Conservation (phyloP, 129 eudicot genomes). For the Dittrichia graveolens region DNA sequence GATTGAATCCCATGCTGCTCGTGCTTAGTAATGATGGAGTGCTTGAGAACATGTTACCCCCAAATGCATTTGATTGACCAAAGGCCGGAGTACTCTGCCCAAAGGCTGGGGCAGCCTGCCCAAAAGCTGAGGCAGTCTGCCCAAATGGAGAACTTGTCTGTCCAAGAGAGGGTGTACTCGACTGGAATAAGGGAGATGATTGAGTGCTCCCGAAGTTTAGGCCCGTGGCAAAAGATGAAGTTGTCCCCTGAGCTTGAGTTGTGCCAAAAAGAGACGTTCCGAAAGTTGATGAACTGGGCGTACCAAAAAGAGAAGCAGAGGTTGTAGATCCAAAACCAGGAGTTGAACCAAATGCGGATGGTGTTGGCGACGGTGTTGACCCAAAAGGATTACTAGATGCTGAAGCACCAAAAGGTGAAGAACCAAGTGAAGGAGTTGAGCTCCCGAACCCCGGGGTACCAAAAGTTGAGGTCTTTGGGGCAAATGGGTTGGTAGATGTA, state of each 20-base stretch:
- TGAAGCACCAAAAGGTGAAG: conserved; percentile 64
- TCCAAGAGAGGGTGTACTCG: conserved; percentile 71
- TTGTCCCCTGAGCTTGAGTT: conserved; percentile 58
- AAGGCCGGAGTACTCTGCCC: conserved; percentile 67
- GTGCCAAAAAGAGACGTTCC: conserved; percentile 71
- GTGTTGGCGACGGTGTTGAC: conserved; percentile 57
- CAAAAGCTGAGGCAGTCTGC: conserved; percentile 63
- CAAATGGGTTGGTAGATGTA: conserved; percentile 72
- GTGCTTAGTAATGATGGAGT: conserved; percentile 48
- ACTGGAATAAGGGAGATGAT: conserved; percentile 78
- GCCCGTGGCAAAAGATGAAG: conserved; percentile 58
- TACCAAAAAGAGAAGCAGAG: conserved; percentile 58
- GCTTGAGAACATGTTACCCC: conserved; percentile 60
- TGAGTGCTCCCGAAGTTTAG: conserved; percentile 74
- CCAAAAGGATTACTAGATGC: conserved; percentile 59
- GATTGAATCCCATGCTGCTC: conserved; percentile 63
- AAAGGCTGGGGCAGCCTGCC: conserved; percentile 58
- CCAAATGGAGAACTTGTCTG: conserved; percentile 73
- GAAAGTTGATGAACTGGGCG: conserved; percentile 58
- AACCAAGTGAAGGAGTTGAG: conserved; percentile 58
- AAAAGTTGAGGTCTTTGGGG: conserved; percentile 58
- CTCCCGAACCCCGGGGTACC: conserved; percentile 62
- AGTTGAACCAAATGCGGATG: conserved; percentile 63
- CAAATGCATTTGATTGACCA: conserved; percentile 70
- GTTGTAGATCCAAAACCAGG: conserved; percentile 57